These are phyloP conservation scores for Lagerstroemia speciosa DNA, from an alignment of 345 rosid species.

Conservation along the genomic window DNA sequence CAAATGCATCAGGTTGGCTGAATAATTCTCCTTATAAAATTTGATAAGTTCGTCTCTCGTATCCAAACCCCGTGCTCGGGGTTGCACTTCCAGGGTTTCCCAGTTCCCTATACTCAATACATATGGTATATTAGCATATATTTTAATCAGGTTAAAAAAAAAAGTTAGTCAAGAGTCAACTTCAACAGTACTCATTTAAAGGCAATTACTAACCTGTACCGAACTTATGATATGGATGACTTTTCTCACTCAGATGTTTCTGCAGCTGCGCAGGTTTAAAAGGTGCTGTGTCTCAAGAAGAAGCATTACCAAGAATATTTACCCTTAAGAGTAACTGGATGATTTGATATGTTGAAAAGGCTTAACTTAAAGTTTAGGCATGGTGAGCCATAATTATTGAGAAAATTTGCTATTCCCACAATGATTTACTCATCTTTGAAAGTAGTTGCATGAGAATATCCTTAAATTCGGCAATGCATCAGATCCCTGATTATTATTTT, in stretches of 20 bases:
- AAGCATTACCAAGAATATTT: background rate
- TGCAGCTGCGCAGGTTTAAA: slow-evolving; percentile 44
- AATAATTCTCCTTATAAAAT: slow-evolving; percentile 74
- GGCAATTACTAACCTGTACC: slow-evolving; percentile 54
- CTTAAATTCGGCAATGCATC: background rate
- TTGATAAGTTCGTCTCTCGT: slow-evolving; percentile 71
- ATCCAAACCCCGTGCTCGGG: slow-evolving; percentile 71
- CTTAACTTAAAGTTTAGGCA: background rate
- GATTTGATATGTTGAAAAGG: background rate
- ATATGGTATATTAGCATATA: background rate
- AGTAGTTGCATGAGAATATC: background rate
- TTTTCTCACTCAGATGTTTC: slow-evolving; percentile 64
- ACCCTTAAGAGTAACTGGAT: background rate
- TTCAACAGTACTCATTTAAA: background rate
- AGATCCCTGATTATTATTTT: background rate
- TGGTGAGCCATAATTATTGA: background rate
- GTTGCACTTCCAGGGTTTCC: slow-evolving; percentile 77
- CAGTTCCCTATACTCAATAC: slow-evolving; percentile 47
- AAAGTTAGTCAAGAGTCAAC: background rate
- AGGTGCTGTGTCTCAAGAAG: background rate
- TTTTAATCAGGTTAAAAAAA: background rate
- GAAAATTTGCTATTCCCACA: background rate
- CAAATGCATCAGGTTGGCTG: slow-evolving; percentile 85
- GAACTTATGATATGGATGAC: slow-evolving; percentile 85
- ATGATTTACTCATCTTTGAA: background rate